A percentile compares a stretch with the other conserved stretches of the same genome.
These are phyloP conservation scores for Acacia confusa DNA, from an alignment of 306 rosid species.

Conservation along the genomic window DNA sequence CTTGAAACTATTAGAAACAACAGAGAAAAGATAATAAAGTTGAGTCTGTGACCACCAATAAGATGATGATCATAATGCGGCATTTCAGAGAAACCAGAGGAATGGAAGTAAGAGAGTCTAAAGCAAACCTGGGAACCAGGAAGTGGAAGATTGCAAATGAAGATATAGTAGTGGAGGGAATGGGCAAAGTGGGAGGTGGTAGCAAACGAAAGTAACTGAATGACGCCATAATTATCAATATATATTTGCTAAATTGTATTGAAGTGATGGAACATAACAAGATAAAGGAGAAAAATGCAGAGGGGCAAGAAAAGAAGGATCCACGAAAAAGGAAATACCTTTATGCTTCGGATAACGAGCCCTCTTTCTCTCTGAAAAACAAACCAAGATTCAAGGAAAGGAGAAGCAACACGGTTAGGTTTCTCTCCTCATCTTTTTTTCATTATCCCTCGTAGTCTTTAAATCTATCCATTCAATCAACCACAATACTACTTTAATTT, in stretches of 20 bases:
- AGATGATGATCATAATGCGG: conserved; percentile 24
- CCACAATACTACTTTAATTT: too few relatives aligned
- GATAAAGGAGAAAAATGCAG: conserved; percentile 65
- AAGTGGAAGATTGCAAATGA: conserved; percentile 16
- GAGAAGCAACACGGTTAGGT: too few relatives aligned
- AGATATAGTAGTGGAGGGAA: conserved; percentile 19
- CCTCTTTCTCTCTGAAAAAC: conserved; percentile 12
- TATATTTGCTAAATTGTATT: conserved; percentile 20
- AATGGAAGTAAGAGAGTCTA: background rate
- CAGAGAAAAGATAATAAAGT: conserved; percentile 36
- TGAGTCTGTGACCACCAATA: conserved; percentile 34
- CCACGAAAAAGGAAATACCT: conserved; percentile 51
- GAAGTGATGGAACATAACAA: conserved; percentile 77
- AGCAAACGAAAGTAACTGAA: conserved; percentile 31
- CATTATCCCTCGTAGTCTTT: too few relatives aligned
- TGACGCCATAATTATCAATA: conserved; percentile 22
- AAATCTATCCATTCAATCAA: too few relatives aligned
- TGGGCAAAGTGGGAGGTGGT: conserved; percentile 17
- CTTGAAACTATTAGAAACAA: conserved; percentile 52
- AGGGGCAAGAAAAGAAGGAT: conserved; percentile 40
- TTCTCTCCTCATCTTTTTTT: too few relatives aligned
- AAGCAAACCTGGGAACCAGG: background rate
- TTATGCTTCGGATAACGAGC: conserved; percentile 50
- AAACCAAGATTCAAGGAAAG: conserved; percentile 28
- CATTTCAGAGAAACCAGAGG: conserved; percentile 34